Evolutionary conservation across 495 filamentous ascomycete species (phyloP), one percentile per base, ranked within the genome.

Genomic region (Talaromyces nanjingensis): DNA sequence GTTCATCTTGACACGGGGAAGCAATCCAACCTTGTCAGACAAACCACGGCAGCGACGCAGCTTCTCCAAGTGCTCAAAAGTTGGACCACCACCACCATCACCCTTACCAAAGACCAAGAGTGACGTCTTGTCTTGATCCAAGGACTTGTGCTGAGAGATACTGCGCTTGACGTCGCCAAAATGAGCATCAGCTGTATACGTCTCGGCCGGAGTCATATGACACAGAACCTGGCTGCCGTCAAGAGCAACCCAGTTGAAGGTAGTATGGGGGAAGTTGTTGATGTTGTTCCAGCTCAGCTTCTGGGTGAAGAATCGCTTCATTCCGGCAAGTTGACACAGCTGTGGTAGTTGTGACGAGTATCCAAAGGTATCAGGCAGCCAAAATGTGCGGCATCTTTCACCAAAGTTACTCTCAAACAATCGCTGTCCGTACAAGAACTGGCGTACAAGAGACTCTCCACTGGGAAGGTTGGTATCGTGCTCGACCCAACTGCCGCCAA

Each of bases 241-340:
- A 27, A 97, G 84, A 2, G 91, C 81, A 20, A 98, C 92, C 94
- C 94, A 98, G 69, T 94, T 94, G 81, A 98, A 98, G 1, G 94
- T 98, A 1, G 93, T 97, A 68, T 98, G 94, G 1, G 94, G 94
- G 76, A 98, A 98, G 64, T 89, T 96, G 78, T 98, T 98, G 80
- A 98, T 97, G 74, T 98, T 98, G 75, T 98, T 98, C 88, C 88
- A 91, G 72, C 87, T 90, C 42, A 98, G 83, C 76, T 98, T 98
- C 75, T 98, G 94, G 1, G 94, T 98, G 67, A 98, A 90, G 79
- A 98, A 98, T 33, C 94, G 85, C 61, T 81, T 89, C 94, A 98
- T 98, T 45, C 93, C 94, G 20, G 94, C 88, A 34, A 96, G 77
- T 9, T 92, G 89, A 67, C 91, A 97, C 33, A 98, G 76, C 72